Evolutionary conservation across 2,329 filamentous ascomycete genomes (phyloP).

Genomic region (Penicillium frequentans): DNA sequence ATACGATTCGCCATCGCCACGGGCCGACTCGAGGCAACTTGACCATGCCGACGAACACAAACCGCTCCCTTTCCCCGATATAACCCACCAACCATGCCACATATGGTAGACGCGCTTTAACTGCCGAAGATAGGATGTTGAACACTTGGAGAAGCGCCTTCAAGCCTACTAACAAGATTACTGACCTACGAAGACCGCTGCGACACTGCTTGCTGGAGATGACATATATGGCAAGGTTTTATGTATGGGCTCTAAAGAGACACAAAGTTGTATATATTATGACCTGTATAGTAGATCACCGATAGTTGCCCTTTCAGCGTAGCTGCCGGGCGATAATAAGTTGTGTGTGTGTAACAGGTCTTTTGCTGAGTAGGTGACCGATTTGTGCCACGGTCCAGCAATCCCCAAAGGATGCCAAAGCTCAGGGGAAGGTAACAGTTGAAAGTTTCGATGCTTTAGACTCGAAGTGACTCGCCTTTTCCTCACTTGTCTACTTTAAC

Average conservation of each 20-base stretch:
- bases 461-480: too few species aligned
- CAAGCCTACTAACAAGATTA: slow-evolving; percentile 30
- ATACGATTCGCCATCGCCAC: too few species aligned
- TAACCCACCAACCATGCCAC: slow-evolving; percentile 24
- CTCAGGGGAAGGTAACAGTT: too few species aligned
- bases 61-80: neutral
- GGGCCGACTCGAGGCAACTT: too few species aligned
- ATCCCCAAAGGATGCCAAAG: too few species aligned
- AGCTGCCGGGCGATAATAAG: neutral
- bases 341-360: neutral
- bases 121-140: slow-evolving; percentile 36
- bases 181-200: slow-evolving; percentile 26
- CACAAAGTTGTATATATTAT: neutral
- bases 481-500: too few species aligned
- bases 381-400: too few species aligned
- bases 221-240: slow-evolving; percentile 20
- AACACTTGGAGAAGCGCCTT: slow-evolving; percentile 38
- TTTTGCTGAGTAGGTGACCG: too few species aligned
- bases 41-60: too few species aligned
- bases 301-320: slow-evolving; percentile 27
- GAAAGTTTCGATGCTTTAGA: too few species aligned
- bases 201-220: slow-evolving; percentile 19
- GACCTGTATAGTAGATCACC: slow-evolving; percentile 11
- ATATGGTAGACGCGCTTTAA: slow-evolving; percentile 34
- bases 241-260: slow-evolving; percentile 29